Conservation (phyloP, 192 early-diverging fungal genomes). For the Linnemannia zychae region DNA sequence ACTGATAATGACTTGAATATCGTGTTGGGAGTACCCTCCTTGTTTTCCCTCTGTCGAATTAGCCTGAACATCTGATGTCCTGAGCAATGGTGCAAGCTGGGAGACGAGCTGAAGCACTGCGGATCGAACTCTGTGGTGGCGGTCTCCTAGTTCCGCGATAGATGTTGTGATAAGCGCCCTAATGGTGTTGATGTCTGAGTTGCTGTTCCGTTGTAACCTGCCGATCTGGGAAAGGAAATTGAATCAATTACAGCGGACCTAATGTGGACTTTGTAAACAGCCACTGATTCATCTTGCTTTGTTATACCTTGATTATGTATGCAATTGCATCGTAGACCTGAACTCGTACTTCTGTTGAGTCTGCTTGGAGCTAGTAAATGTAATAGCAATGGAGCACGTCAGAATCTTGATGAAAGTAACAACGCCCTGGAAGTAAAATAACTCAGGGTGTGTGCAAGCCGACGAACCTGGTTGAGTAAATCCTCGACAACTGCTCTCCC, state of each 20-base stretch:
- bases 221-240: constrained; percentile 23
- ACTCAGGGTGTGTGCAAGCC: not conserved
- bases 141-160: constrained; percentile 59
- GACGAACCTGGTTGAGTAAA: constrained; percentile 48
- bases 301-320: constrained; percentile 40
- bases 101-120: constrained; percentile 61
- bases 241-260: not conserved
- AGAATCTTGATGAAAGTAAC: not conserved
- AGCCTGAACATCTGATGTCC: not conserved
- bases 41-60: not conserved
- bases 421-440: not conserved
- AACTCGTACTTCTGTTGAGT: constrained; percentile 55
- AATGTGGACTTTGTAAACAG: not conserved
- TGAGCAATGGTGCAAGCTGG: constrained; percentile 53
- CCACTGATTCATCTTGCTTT: no score
- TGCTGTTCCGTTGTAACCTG: constrained; percentile 9
- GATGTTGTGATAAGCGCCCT: constrained; percentile 47
- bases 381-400: not conserved
- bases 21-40: constrained; percentile 42
- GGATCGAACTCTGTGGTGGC: constrained; percentile 64
- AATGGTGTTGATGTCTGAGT: constrained; percentile 45
- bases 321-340: constrained; percentile 53
- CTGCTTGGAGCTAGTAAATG: constrained; percentile 35
- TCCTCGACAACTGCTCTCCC: constrained; percentile 44
- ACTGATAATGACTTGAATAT: constrained; percentile 64